Conservation (phyloP, 805 yeast species). For the Saccharomycopsis synnaedendra region DNA sequence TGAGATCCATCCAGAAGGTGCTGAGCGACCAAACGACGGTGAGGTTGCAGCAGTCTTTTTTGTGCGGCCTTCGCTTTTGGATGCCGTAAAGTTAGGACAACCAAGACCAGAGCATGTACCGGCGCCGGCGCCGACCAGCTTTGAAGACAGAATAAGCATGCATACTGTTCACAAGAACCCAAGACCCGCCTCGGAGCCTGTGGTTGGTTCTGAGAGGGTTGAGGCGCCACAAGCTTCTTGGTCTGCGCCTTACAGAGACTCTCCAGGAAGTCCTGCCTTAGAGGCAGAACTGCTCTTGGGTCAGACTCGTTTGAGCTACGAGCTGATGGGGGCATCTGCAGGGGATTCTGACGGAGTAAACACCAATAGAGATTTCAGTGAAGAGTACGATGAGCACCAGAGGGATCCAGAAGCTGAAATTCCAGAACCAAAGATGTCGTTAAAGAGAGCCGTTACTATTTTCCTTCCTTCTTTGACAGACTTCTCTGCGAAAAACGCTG, state of each 20-base stretch:
- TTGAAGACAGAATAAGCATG: conserved; percentile 1
- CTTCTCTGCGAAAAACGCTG: conserved; percentile 14
- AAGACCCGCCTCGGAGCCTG: conserved; percentile 4
- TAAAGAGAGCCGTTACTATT: not conserved
- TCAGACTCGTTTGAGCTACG: too few species aligned
- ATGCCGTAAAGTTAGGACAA: conserved; percentile 25
- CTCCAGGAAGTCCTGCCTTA: not conserved
- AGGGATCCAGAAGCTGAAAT: not conserved
- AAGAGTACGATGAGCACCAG: not conserved
- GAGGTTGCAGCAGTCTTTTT: conserved; percentile 4
- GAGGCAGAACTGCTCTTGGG: not conserved
- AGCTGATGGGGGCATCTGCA: too few species aligned
- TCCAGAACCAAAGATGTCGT: not conserved
- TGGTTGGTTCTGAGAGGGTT: not conserved
- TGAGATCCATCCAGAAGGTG: conserved; percentile 6
- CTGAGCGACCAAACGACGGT: not conserved
- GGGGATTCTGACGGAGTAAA: too few species aligned
- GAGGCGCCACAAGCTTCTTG: not conserved
- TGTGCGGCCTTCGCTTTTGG: conserved; percentile 26
- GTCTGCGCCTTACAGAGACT: conserved; percentile 3
- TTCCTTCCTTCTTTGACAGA: conserved; percentile 17
- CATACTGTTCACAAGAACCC: not conserved
- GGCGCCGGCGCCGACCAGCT: not conserved
- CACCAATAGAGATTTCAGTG: not conserved
- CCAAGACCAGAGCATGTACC: not conserved